These are phyloP conservation scores for Aechmea fasciata DNA, from an alignment of 176 grass and related monocot genomes.

Conservation along the genomic window DNA sequence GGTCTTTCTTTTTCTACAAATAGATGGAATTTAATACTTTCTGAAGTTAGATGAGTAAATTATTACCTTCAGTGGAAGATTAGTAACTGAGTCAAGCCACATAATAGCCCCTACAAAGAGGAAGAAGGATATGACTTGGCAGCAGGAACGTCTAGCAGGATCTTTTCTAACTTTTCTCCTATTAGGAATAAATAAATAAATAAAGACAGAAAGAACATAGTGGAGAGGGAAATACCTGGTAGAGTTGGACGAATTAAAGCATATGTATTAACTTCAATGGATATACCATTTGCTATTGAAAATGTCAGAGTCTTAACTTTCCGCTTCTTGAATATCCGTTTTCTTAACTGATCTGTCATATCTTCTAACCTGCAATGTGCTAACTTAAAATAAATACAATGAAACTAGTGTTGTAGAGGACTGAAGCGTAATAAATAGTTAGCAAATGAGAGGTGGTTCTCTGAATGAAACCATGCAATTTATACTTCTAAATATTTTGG, in stretches of 20 bases:
- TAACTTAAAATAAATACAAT: background rate
- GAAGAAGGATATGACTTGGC: slow-evolving; percentile 7
- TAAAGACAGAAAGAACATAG: slow-evolving; percentile 13
- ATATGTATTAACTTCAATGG: slow-evolving; percentile 89
- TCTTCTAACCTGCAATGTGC: slow-evolving; percentile 46
- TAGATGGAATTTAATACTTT: background rate
- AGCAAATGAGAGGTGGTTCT: background rate
- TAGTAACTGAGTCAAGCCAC: slow-evolving; percentile 91
- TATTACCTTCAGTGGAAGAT: slow-evolving; percentile 83
- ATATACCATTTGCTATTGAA: slow-evolving; percentile 69
- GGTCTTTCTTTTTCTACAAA: too few species aligned
- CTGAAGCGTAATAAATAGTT: background rate
- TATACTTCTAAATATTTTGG: background rate
- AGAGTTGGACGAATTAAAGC: slow-evolving; percentile 63
- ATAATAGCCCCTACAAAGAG: slow-evolving; percentile 54
- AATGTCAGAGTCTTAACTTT: slow-evolving; percentile 86
- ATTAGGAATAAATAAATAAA: background rate
- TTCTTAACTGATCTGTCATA: slow-evolving; percentile 87
- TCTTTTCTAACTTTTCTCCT: background rate
- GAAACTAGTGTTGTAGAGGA: background rate
- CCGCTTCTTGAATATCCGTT: slow-evolving; percentile 79
- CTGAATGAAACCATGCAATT: background rate
- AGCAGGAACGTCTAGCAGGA: background rate
- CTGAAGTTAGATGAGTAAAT: slow-evolving; percentile 6
- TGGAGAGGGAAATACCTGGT: slow-evolving; percentile 39